Evolutionary conservation across 208 protist species (phyloP).

Genomic region (Histomonas meleagridis): DNA sequence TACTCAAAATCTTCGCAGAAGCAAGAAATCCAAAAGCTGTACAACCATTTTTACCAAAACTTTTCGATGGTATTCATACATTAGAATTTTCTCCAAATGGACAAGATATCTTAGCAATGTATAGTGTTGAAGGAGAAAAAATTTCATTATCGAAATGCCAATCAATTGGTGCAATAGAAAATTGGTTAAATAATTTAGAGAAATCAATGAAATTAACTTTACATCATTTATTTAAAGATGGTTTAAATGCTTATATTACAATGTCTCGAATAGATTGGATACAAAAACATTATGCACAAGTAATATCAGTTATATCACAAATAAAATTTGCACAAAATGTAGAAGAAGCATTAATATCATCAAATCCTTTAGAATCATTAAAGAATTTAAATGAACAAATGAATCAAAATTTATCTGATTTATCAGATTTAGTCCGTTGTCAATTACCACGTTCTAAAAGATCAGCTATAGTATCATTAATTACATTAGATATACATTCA

Average conservation of each 20-base stretch:
- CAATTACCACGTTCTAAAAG: conserved; percentile 72
- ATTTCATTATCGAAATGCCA: not conserved
- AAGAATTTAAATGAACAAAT: conserved; percentile 72
- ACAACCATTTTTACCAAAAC: conserved; percentile 55
- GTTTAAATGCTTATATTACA: conserved; percentile 54
- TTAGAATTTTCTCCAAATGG: conserved; percentile 52
- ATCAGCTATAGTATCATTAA: conserved; percentile 76
- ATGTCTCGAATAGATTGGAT: conserved; percentile 67
- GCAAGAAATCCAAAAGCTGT: conserved; percentile 55
- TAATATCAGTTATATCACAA: conserved; percentile 74
- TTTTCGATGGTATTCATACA: conserved; percentile 48
- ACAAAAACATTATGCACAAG: conserved; percentile 72
- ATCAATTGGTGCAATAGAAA: conserved; percentile 70
- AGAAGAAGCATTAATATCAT: conserved; percentile 63
- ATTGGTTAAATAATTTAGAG: conserved; percentile 84
- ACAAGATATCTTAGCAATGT: conserved; percentile 69
- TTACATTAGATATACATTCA: conserved; percentile 87
- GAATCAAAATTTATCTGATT: conserved; percentile 45
- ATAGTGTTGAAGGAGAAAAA: not conserved
- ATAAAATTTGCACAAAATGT: conserved; percentile 73
- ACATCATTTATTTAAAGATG: conserved; percentile 34
- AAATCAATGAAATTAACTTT: conserved; percentile 76
- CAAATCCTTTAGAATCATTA: conserved; percentile 85
- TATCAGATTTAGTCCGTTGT: conserved; percentile 69
- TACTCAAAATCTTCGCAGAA: conserved; percentile 84